Evolutionary conservation across 164 flowering plant genomes (phyloP).

Genomic region (Nymphaea colorata): DNA sequence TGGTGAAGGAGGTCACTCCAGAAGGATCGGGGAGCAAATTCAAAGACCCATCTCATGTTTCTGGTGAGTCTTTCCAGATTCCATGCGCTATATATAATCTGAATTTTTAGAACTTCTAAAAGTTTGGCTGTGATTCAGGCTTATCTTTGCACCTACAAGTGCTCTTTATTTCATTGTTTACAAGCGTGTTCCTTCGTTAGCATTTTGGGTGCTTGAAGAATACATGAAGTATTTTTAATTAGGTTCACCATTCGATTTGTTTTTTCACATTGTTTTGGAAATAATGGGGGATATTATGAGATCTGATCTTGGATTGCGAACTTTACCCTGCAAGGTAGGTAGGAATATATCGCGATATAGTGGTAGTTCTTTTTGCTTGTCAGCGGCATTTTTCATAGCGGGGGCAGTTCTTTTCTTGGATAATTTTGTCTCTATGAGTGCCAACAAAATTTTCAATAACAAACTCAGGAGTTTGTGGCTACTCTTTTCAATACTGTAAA

Average conservation of each 20-base stretch:
- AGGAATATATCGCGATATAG: too few relatives aligned
- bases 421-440: too few relatives aligned
- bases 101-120: background rate
- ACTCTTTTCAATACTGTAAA: too few relatives aligned
- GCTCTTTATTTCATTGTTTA: background rate
- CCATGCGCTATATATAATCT: background rate
- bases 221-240: background rate
- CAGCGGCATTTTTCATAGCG: too few relatives aligned
- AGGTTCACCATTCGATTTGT: background rate
- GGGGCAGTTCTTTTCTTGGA: too few relatives aligned
- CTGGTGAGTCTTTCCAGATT: slow-evolving; percentile 31
- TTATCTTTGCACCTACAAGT: background rate
- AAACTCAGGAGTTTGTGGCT: too few relatives aligned
- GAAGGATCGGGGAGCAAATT: slow-evolving; percentile 41
- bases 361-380: too few relatives aligned
- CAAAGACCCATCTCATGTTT: slow-evolving; percentile 64
- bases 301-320: background rate
- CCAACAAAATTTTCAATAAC: too few relatives aligned
- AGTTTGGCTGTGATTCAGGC: background rate
- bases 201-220: background rate
- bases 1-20: slow-evolving; percentile 63
- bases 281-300: background rate
- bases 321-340: too few relatives aligned
- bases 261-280: background rate
- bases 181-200: too few relatives aligned